Evolutionary conservation across 2,329 filamentous ascomycete species (phyloP).

Genomic region (Acarospora socialis): DNA sequence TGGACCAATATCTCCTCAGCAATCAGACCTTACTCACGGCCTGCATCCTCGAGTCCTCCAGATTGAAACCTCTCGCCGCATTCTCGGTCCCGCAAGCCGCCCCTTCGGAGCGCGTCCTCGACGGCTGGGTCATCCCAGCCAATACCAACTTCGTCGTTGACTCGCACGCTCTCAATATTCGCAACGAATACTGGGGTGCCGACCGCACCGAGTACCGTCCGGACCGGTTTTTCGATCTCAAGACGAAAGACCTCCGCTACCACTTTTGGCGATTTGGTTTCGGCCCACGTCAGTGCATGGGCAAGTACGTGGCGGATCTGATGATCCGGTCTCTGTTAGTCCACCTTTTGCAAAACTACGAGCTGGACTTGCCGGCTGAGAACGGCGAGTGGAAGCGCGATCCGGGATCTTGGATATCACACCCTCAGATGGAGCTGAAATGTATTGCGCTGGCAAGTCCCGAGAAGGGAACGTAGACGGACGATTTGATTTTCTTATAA

Average conservation of each 20-base stretch:
- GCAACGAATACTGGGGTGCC: slow-evolving; percentile 25
- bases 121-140: slow-evolving; percentile 24
- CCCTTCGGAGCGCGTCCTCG: slow-evolving; percentile 22
- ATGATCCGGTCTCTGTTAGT: slow-evolving; percentile 18
- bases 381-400: slow-evolving; percentile 8
- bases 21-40: slow-evolving; percentile 19
- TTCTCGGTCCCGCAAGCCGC: slow-evolving; percentile 29
- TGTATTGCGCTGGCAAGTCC: no score
- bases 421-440: slow-evolving; percentile 8
- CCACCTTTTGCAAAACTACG: slow-evolving; percentile 11
- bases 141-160: slow-evolving; percentile 31
- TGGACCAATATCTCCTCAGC: slow-evolving; percentile 17
- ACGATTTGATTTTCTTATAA: no score
- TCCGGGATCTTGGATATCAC: slow-evolving; percentile 11
- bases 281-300: slow-evolving; percentile 31
- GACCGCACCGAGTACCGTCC: slow-evolving; percentile 25
- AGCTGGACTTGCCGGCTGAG: slow-evolving; percentile 3
- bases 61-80: slow-evolving; percentile 26
- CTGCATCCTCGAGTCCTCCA: slow-evolving; percentile 28
- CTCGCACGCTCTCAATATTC: slow-evolving; percentile 29
- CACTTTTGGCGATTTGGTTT: slow-evolving; percentile 33
- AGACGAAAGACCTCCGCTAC: slow-evolving; percentile 20
- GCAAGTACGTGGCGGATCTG: slow-evolving; percentile 28
- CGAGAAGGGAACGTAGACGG: no score
- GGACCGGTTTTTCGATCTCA: slow-evolving; percentile 2